These are phyloP conservation scores for Hypoxylon sp. DNA, from an alignment of 2,329 filamentous ascomycete species.

Conservation along the genomic window DNA sequence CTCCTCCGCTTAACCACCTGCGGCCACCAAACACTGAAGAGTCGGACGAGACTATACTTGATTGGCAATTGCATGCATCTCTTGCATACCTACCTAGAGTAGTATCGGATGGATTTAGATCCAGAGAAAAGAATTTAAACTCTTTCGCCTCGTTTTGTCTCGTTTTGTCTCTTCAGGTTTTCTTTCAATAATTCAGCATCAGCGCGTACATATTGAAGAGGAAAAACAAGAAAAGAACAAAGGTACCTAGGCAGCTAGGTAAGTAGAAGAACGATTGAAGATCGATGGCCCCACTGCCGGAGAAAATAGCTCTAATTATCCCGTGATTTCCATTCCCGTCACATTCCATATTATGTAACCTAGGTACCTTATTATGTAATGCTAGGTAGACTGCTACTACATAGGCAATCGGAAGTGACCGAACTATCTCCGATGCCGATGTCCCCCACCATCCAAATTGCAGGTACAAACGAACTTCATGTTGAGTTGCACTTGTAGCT, in stretches of 20 bases:
- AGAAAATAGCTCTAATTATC: too few relatives aligned
- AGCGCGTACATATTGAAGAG: background rate
- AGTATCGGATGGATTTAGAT: constrained; percentile 8
- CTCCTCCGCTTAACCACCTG: constrained; percentile 37
- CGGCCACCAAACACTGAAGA: constrained; percentile 39
- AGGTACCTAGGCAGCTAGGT: background rate
- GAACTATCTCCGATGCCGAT: constrained; percentile 6
- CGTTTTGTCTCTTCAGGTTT: constrained; percentile 2
- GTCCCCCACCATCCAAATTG: constrained; percentile 1
- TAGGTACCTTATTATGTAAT: too few relatives aligned
- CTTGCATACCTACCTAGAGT: constrained; percentile 17
- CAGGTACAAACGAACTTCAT: background rate
- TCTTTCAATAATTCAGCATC: background rate
- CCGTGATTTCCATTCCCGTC: too few relatives aligned
- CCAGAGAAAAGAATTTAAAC: background rate
- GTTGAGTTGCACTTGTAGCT: background rate
- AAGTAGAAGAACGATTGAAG: too few relatives aligned
- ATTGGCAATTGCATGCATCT: constrained; percentile 27
- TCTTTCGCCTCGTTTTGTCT: constrained; percentile 18
- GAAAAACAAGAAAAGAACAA: constrained; percentile 1
- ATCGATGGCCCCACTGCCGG: too few relatives aligned
- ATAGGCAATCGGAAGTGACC: constrained; percentile 7
- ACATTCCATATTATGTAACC: too few relatives aligned
- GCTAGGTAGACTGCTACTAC: too few relatives aligned
- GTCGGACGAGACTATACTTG: constrained; percentile 17